These are phyloP conservation scores for Fusarium chuoi DNA, from an alignment of 2,329 filamentous ascomycete species.

Conservation along the genomic window DNA sequence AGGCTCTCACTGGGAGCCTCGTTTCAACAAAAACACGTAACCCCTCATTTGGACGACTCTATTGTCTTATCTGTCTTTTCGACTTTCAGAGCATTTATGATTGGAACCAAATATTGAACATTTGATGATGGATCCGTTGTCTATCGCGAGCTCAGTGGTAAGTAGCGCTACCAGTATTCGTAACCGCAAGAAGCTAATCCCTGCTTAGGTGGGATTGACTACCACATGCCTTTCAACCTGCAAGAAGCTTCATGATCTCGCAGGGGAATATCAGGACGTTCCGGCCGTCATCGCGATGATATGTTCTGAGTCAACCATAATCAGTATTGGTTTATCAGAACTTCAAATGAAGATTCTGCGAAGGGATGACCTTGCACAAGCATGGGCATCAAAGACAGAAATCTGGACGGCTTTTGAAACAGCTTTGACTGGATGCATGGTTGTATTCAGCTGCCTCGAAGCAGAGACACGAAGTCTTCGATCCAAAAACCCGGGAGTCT, in stretches of 20 bases:
- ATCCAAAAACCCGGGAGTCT: neutral
- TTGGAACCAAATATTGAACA: fast-evolving
- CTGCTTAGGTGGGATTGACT: slow-evolving; percentile 4
- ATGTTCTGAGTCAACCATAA: neutral
- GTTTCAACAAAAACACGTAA: neutral
- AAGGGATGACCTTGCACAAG: neutral
- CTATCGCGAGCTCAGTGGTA: slow-evolving; percentile 9
- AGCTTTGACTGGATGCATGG: neutral
- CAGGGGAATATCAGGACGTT: neutral
- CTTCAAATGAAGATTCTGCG: slow-evolving; percentile 9
- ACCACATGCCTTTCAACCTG: neutral
- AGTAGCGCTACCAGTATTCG: neutral
- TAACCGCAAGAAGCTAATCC: neutral
- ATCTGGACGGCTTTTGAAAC: neutral
- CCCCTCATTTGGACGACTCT: neutral
- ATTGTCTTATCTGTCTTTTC: fast-evolving
- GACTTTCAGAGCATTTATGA: fast-evolving
- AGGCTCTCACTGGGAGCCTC: neutral
- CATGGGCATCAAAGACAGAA: neutral
- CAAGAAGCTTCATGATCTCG: slow-evolving; percentile 4
- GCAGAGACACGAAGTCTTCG: neutral
- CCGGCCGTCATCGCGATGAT: neutral
- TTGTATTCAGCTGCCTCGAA: slow-evolving; percentile 2
- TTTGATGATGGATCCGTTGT: neutral
- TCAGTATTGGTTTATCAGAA: slow-evolving; percentile 7